These are phyloP conservation scores for Fusarium oxysporum DNA, from an alignment of 2,329 filamentous ascomycete species.

Conservation along the genomic window DNA sequence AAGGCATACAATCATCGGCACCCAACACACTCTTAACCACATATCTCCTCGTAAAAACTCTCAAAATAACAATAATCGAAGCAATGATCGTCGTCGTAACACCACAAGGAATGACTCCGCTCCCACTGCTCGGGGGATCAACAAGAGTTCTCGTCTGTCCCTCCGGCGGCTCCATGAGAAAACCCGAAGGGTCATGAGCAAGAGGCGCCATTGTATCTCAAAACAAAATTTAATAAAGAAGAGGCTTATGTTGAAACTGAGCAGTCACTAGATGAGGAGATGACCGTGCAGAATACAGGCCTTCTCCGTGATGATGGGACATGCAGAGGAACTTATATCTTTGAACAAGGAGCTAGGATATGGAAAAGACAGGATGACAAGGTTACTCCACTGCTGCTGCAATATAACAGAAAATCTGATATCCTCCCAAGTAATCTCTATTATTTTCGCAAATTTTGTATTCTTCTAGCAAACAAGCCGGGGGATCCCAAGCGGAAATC, in stretches of 20 bases:
- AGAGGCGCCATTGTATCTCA: slow-evolving; percentile 65
- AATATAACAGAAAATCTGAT: slow-evolving; percentile 16
- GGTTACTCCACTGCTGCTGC: slow-evolving; percentile 12
- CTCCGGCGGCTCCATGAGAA: slow-evolving; percentile 43
- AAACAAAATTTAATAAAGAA: not conserved
- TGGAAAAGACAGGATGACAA: slow-evolving; percentile 6
- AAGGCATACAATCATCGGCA: slow-evolving; percentile 45
- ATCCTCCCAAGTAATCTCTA: not conserved
- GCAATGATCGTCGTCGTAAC: slow-evolving; percentile 42
- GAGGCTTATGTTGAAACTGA: not conserved
- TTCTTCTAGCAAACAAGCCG: slow-evolving; percentile 9
- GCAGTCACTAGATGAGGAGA: slow-evolving; percentile 18
- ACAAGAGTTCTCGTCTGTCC: slow-evolving; percentile 40
- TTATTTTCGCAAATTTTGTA: not conserved
- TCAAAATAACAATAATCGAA: slow-evolving; percentile 37
- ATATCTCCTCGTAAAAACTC: slow-evolving; percentile 46
- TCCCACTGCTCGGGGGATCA: slow-evolving; percentile 39
- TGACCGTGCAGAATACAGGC: slow-evolving; percentile 10
- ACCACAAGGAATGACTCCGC: slow-evolving; percentile 38
- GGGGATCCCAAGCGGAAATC: slow-evolving; percentile 33
- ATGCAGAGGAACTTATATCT: slow-evolving; percentile 33
- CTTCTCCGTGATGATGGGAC: slow-evolving; percentile 10
- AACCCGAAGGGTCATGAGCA: slow-evolving; percentile 54
- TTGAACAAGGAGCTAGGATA: slow-evolving; percentile 7
- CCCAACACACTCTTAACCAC: slow-evolving; percentile 45